These are phyloP conservation scores for Vachellia pachyceras DNA, from an alignment of 306 rosid genomes.

Conservation along the genomic window DNA sequence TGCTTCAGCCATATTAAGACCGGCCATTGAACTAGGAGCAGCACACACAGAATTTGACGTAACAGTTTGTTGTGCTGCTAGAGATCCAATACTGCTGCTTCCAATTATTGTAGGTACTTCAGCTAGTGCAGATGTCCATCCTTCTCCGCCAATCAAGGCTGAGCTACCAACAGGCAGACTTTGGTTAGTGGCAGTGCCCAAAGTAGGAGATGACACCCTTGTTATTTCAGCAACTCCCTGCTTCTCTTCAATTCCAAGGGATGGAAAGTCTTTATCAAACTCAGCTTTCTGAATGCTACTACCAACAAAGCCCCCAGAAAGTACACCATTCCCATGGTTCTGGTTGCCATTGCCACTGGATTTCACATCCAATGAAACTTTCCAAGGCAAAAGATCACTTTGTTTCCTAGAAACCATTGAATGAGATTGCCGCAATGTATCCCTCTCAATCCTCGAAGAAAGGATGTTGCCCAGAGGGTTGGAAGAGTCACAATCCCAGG, in stretches of 20 bases:
- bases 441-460: constrained; percentile 77
- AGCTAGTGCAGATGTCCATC: constrained; percentile 94
- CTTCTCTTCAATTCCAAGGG: constrained; percentile 90
- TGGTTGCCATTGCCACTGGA: constrained; percentile 52
- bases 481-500: constrained; percentile 77
- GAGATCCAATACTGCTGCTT: constrained; percentile 66
- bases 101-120: constrained; percentile 82
- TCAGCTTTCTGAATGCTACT: constrained; percentile 73
- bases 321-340: constrained; percentile 61
- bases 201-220: constrained; percentile 88
- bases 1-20: constrained; percentile 99
- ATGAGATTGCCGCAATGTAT: constrained; percentile 77
- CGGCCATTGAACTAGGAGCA: constrained; percentile 56
- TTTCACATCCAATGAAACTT: constrained; percentile 62
- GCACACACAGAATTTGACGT: constrained; percentile 54
- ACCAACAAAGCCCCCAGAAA: constrained; percentile 62
- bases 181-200: constrained; percentile 74
- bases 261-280: constrained; percentile 95
- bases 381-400: constrained; percentile 58
- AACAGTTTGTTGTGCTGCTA: constrained; percentile 61
- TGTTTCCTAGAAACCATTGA: constrained; percentile 85
- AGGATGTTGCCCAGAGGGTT: constrained; percentile 73
- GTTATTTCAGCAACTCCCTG: constrained; percentile 73
- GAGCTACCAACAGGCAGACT: constrained; percentile 79
- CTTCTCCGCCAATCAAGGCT: constrained; percentile 91